Percentiles rank a stretch among this genome's conserved stretches.
phyloP scores from a whole-genome alignment of 345 rosid species.

The Adansonia digitata region DNA sequence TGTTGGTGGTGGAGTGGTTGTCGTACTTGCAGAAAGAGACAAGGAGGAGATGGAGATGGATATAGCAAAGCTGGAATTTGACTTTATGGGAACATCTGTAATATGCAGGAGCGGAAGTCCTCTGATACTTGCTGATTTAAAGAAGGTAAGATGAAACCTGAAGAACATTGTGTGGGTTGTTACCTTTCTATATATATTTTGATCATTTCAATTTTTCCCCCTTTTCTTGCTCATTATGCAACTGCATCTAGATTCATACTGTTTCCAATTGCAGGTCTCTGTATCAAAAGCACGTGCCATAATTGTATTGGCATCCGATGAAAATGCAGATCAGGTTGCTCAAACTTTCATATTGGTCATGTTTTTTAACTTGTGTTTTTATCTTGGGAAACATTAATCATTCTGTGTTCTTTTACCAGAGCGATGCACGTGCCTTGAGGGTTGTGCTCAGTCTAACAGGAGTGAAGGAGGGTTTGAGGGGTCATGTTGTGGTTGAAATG shows the following conservation, averaged over 20 bases:
- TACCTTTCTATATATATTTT: not conserved
- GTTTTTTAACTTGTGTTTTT: not conserved
- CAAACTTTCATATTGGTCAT: slow-evolving; percentile 7
- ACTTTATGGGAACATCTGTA: slow-evolving; percentile 87
- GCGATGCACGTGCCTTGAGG: slow-evolving; percentile 91
- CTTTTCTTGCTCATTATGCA: not conserved
- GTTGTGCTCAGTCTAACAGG: slow-evolving; percentile 87
- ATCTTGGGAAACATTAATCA: slow-evolving; percentile 15
- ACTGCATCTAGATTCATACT: slow-evolving; percentile 4
- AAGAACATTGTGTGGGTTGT: slow-evolving; percentile 1
- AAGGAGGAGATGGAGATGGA: slow-evolving; percentile 95
- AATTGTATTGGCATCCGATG: slow-evolving; percentile 82
- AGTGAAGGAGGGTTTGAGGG: slow-evolving; percentile 75
- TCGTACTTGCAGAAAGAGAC: slow-evolving; percentile 86
- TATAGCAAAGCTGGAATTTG: slow-evolving; percentile 79
- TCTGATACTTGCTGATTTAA: slow-evolving; percentile 81
- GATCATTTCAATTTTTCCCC: not conserved
- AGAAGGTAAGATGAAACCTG: slow-evolving; percentile 45
- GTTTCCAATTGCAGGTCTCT: slow-evolving; percentile 49
- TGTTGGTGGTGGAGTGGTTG: slow-evolving; percentile 80
- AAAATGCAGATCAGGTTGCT: slow-evolving; percentile 88
- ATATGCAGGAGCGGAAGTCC: slow-evolving; percentile 97
- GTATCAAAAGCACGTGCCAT: slow-evolving; percentile 89
- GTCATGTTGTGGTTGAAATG: slow-evolving; percentile 97
- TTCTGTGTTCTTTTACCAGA: slow-evolving; percentile 37